A percentile compares a stretch with the other conserved stretches of the same genome.
These are phyloP conservation scores for Filosporella fistucella DNA, from an alignment of 495 filamentous ascomycete genomes.

Conservation along the genomic window DNA sequence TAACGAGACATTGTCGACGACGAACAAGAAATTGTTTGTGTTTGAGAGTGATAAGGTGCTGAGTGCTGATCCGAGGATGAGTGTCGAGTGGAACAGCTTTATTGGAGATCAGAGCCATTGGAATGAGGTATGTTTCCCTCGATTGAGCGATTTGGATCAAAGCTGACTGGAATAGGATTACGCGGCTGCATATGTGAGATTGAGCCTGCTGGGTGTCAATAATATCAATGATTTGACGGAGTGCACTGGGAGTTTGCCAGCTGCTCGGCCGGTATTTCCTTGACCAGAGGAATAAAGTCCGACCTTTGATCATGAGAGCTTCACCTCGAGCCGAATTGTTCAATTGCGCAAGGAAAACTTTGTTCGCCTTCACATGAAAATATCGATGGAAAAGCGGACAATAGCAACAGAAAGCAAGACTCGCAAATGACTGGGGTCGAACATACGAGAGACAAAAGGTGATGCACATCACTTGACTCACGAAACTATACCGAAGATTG, in stretches of 20 bases:
- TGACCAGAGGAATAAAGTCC: too few species aligned
- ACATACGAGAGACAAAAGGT: too few species aligned
- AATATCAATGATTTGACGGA: conserved; percentile 37
- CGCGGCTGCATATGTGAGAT: conserved; percentile 31
- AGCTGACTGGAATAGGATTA: conserved; percentile 26
- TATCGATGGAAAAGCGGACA: too few species aligned
- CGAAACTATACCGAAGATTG: too few species aligned
- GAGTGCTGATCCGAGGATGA: conserved; percentile 28
- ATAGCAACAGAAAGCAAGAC: too few species aligned
- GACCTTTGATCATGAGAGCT: too few species aligned
- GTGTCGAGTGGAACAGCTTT: conserved; percentile 30
- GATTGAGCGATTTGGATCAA: background rate
- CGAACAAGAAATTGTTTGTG: conserved; percentile 33
- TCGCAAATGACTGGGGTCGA: too few species aligned
- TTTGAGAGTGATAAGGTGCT: conserved; percentile 40
- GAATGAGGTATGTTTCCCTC: conserved; percentile 28
- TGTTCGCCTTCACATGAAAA: too few species aligned
- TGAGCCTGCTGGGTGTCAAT: conserved; percentile 36
- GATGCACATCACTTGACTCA: too few species aligned
- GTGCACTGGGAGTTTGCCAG: conserved; percentile 32
- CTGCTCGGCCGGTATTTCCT: background rate
- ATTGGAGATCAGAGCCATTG: conserved; percentile 26
- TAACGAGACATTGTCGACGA: conserved; percentile 29
- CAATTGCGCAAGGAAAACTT: too few species aligned
- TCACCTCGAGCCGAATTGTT: too few species aligned